Percentiles rank a stretch among this genome's conserved stretches.
Evolutionary conservation across 768 basidiomycete genomes (phyloP).

Genomic region (Boletus sp.): DNA sequence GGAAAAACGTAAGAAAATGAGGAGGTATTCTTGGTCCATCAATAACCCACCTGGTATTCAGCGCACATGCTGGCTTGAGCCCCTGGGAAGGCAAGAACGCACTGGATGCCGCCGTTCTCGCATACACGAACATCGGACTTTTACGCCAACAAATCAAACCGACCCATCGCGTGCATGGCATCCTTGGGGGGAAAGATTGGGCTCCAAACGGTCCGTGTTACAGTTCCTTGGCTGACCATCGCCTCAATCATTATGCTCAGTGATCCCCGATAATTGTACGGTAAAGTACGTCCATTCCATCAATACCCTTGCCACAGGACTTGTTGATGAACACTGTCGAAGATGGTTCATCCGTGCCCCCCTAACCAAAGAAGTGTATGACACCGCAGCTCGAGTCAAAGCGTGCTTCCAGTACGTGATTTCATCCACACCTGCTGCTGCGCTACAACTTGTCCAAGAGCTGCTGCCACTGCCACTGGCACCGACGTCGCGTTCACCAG

Average conservation of each 20-base stretch:
- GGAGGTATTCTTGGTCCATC: neutral
- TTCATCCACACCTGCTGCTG: neutral
- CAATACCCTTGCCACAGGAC: neutral
- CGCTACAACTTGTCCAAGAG: constrained; percentile 38
- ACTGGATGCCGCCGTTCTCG: constrained; percentile 82
- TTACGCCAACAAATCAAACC: constrained; percentile 81
- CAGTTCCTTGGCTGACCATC: neutral
- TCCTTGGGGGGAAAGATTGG: constrained; percentile 75
- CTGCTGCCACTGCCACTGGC: constrained; percentile 64
- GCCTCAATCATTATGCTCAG: constrained; percentile 34
- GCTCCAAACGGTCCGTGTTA: constrained; percentile 57
- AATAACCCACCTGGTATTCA: constrained; percentile 24
- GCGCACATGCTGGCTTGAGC: constrained; percentile 73
- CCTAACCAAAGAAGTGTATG: constrained; percentile 55
- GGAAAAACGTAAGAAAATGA: constrained; percentile 61
- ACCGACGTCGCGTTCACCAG: constrained; percentile 48
- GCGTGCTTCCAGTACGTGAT: constrained; percentile 67
- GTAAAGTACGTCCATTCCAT: constrained; percentile 47
- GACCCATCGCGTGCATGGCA: constrained; percentile 74
- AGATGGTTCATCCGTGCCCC: constrained; percentile 77
- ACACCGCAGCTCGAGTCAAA: constrained; percentile 54
- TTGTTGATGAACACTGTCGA: neutral
- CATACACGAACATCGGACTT: constrained; percentile 75
- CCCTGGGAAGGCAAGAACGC: constrained; percentile 87
- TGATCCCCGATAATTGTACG: constrained; percentile 79